These are phyloP conservation scores for Podosphaera fusca DNA, from an alignment of 2,329 filamentous ascomycete species.

Conservation along the genomic window DNA sequence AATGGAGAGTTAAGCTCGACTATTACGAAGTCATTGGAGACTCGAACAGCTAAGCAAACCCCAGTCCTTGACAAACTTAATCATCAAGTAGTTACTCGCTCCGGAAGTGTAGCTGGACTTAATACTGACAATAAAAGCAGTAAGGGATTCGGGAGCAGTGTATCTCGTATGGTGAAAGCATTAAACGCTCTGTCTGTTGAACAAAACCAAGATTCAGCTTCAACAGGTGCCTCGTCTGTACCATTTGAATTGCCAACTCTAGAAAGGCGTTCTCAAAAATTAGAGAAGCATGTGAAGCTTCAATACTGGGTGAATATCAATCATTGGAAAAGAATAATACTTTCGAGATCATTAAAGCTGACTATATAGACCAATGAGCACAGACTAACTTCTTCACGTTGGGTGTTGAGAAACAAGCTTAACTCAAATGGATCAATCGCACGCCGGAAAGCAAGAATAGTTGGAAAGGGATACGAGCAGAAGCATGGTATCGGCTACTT, in stretches of 20 bases:
- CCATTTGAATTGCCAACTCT: background rate
- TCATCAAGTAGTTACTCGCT: background rate
- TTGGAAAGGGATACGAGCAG: too few species aligned
- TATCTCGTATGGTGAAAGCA: background rate
- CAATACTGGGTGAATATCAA: background rate
- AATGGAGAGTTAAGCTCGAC: background rate
- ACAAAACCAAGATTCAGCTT: too few species aligned
- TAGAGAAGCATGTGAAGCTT: background rate
- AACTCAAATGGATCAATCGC: too few species aligned
- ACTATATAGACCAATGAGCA: background rate
- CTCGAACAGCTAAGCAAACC: background rate
- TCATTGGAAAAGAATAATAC: background rate
- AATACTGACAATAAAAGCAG: background rate
- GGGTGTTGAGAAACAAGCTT: background rate
- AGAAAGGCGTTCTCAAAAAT: background rate
- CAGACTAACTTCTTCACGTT: background rate
- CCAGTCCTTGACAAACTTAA: background rate
- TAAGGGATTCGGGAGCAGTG: background rate
- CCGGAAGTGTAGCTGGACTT: background rate
- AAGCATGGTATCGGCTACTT: background rate
- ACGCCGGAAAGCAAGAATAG: too few species aligned
- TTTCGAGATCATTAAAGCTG: background rate
- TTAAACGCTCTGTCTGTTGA: background rate
- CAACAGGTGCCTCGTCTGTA: too few species aligned
- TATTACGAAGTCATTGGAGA: background rate